Conservation (phyloP, 306 rosid species). For the Canavalia gladiata region DNA sequence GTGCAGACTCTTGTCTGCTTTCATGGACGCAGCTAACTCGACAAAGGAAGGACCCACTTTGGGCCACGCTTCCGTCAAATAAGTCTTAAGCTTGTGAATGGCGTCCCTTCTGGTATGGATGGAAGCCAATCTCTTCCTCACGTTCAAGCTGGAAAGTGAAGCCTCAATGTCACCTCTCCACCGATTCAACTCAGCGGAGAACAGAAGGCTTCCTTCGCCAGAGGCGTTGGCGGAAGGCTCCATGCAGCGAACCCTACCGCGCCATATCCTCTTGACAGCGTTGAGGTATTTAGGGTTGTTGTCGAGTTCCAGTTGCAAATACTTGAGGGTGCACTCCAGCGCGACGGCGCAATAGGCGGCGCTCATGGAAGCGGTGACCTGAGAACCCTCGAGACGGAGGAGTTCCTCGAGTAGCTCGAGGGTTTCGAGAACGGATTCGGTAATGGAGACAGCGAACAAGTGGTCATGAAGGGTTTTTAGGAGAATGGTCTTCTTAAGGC, state of each 20-base stretch:
- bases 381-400: conserved; percentile 28
- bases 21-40: not conserved
- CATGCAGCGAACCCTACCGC: conserved; percentile 48
- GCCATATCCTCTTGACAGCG: conserved; percentile 69
- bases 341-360: conserved; percentile 71
- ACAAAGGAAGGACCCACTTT: conserved; percentile 56
- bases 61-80: conserved; percentile 53
- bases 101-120: conserved; percentile 56
- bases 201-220: conserved; percentile 33
- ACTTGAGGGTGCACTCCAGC: conserved; percentile 63
- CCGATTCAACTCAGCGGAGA: conserved; percentile 50
- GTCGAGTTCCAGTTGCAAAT: conserved; percentile 26
- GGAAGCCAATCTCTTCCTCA: conserved; percentile 37
- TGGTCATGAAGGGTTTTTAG: conserved; percentile 54
- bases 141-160: conserved; percentile 48
- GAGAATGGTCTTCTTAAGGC: conserved; percentile 52
- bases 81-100: conserved; percentile 40
- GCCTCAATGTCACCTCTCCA: conserved; percentile 54
- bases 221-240: conserved; percentile 5
- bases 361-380: conserved; percentile 45
- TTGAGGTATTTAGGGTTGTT: conserved; percentile 25
- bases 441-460: conserved; percentile 31
- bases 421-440: conserved; percentile 49
- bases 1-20: no score
- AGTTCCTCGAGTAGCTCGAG: conserved; percentile 61